These are phyloP conservation scores for Darksidea phi DNA, from an alignment of 495 filamentous ascomycete species.

Conservation along the genomic window DNA sequence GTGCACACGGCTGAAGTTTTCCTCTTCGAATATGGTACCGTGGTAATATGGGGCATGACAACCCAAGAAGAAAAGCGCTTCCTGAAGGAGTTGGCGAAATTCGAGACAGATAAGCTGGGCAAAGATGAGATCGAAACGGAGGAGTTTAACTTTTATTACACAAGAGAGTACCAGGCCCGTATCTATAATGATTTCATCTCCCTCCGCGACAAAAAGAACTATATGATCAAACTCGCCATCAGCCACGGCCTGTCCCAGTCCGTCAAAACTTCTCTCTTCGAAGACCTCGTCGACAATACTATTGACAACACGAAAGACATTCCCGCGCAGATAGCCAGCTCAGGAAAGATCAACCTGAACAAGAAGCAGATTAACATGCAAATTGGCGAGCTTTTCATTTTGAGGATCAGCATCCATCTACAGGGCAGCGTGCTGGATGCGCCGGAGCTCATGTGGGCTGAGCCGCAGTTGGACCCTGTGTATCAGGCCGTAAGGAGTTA, in stretches of 20 bases:
- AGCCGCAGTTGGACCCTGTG: slow-evolving; percentile 91
- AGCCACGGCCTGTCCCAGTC: slow-evolving; percentile 92
- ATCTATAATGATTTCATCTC: slow-evolving; percentile 99
- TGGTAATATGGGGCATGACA: slow-evolving; percentile 99
- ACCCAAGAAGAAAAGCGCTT: slow-evolving; percentile 79
- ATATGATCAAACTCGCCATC: slow-evolving; percentile 97
- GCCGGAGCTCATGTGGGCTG: slow-evolving; percentile 96
- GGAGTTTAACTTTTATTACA: slow-evolving; percentile 99
- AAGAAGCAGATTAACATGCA: slow-evolving; percentile 94
- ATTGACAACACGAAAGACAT: slow-evolving; percentile 87
- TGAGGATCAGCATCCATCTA: slow-evolving; percentile 95
- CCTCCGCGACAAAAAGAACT: slow-evolving; percentile 84
- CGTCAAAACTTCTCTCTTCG: slow-evolving; percentile 97
- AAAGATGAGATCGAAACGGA: slow-evolving; percentile 90
- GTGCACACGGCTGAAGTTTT: slow-evolving; percentile 93
- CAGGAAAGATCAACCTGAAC: slow-evolving; percentile 82
- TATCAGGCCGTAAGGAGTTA: slow-evolving; percentile 94
- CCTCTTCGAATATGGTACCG: slow-evolving; percentile 95
- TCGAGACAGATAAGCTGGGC: slow-evolving; percentile 83
- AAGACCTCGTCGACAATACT: slow-evolving; percentile 90
- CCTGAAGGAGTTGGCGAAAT: slow-evolving; percentile 91
- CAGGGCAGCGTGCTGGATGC: slow-evolving; percentile 97
- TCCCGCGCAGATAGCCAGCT: slow-evolving; percentile 83
- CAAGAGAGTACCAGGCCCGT: slow-evolving; percentile 89
- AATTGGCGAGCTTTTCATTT: slow-evolving; percentile 94